Percentiles rank a stretch among this genome's conserved stretches.
Evolutionary conservation across 106 monocot species (phyloP).

Genomic region (Dendrobium catenatum): DNA sequence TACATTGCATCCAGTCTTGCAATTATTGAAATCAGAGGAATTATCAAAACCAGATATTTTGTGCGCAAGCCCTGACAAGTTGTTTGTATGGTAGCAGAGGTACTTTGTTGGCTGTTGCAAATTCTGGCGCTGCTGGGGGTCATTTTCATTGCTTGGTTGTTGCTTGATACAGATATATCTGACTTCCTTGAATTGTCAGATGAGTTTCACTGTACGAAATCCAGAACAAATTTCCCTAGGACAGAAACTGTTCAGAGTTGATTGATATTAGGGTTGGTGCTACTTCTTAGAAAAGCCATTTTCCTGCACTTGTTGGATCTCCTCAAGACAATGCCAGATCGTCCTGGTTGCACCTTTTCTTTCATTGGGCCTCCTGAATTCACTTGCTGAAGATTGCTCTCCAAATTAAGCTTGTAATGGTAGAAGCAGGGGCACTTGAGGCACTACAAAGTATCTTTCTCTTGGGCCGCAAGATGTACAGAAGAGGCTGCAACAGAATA

Average conservation of each 20-base stretch:
- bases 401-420: slow-evolving; percentile 79
- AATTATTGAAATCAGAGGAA: slow-evolving; percentile 81
- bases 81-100: slow-evolving; percentile 75
- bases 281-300: slow-evolving; percentile 77
- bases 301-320: slow-evolving; percentile 93
- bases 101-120: slow-evolving; percentile 80
- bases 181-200: slow-evolving; percentile 71
- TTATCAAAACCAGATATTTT: slow-evolving; percentile 75
- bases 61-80: slow-evolving; percentile 88
- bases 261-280: slow-evolving; percentile 82
- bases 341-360: slow-evolving; percentile 95
- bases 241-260: slow-evolving; percentile 83
- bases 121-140: slow-evolving; percentile 80
- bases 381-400: slow-evolving; percentile 69
- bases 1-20: slow-evolving; percentile 82
- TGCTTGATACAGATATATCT: slow-evolving; percentile 84
- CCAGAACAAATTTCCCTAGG: slow-evolving; percentile 76
- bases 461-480: slow-evolving; percentile 83
- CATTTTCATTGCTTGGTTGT: slow-evolving; percentile 90
- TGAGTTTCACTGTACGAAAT: slow-evolving; percentile 62
- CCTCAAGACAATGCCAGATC: slow-evolving; percentile 94
- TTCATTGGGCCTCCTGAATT: slow-evolving; percentile 71
- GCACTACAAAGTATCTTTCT: slow-evolving; percentile 84
- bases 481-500: slow-evolving; percentile 84
- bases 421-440: slow-evolving; percentile 89